phyloP scores from a whole-genome alignment of 768 basidiomycete species.

The Termitomyces sp. region DNA sequence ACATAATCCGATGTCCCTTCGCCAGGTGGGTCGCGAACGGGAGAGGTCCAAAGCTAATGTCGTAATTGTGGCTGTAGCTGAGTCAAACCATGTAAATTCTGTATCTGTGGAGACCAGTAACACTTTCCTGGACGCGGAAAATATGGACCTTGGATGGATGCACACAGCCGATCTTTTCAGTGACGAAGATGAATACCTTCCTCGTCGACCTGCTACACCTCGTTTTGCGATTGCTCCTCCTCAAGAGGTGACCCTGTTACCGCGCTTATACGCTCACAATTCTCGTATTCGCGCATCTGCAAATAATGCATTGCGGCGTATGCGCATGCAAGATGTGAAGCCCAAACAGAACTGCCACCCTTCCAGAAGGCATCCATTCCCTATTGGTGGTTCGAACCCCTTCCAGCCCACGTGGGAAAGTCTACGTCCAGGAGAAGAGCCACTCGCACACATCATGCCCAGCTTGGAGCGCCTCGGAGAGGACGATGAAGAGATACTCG shows the following conservation, averaged over 20 bases:
- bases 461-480: not conserved
- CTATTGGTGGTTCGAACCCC: not conserved
- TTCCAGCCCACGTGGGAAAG: not conserved
- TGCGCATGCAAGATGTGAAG: not conserved
- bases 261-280: not conserved
- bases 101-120: not conserved
- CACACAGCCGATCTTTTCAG: not conserved
- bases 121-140: not conserved
- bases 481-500: conserved; percentile 3
- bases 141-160: not conserved
- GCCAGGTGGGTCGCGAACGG: not conserved
- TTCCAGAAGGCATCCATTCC: not conserved
- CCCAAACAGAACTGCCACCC: not conserved
- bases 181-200: not conserved
- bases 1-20: not conserved
- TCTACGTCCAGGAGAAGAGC: not conserved
- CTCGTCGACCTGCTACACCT: not conserved
- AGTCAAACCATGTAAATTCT: not conserved
- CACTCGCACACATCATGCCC: not conserved
- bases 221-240: not conserved
- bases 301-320: not conserved
- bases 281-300: not conserved
- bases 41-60: not conserved
- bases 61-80: not conserved
- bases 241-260: not conserved